These are phyloP conservation scores for Chenopodium berlandieri DNA, from an alignment of 148 eudicot genomes.

Conservation along the genomic window DNA sequence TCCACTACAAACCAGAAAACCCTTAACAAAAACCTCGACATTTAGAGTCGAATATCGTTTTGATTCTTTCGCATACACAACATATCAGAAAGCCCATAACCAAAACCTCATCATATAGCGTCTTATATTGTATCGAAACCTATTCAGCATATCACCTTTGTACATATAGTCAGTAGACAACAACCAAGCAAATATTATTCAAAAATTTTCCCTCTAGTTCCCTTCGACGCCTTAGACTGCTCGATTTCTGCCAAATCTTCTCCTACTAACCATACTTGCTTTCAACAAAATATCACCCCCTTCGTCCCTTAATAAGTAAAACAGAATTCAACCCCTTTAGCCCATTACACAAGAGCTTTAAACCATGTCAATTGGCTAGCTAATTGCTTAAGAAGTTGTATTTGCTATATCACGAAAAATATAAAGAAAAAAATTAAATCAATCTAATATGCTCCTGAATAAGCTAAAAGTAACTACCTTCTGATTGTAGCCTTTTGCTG, in stretches of 20 bases:
- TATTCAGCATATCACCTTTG: neutral
- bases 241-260: conserved; percentile 51
- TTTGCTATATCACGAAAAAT: neutral
- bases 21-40: too few relatives aligned
- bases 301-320: neutral
- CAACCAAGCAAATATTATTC: neutral
- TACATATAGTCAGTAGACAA: neutral
- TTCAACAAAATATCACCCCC: neutral
- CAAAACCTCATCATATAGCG: too few relatives aligned
- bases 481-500: conserved; percentile 28
- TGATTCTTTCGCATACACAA: neutral
- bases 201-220: conserved; percentile 25
- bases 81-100: neutral
- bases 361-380: neutral
- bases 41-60: too few relatives aligned
- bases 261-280: conserved; percentile 73
- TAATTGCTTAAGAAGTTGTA: neutral
- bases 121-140: too few relatives aligned
- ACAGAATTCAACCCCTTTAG: neutral
- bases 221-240: conserved; percentile 60
- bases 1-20: neutral
- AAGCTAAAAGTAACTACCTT: neutral
- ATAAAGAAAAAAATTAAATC: too few relatives aligned
- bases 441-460: neutral
- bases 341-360: neutral